phyloP scores from a whole-genome alignment of 768 basidiomycete genomes.

The Melanogaster broomeanus region DNA sequence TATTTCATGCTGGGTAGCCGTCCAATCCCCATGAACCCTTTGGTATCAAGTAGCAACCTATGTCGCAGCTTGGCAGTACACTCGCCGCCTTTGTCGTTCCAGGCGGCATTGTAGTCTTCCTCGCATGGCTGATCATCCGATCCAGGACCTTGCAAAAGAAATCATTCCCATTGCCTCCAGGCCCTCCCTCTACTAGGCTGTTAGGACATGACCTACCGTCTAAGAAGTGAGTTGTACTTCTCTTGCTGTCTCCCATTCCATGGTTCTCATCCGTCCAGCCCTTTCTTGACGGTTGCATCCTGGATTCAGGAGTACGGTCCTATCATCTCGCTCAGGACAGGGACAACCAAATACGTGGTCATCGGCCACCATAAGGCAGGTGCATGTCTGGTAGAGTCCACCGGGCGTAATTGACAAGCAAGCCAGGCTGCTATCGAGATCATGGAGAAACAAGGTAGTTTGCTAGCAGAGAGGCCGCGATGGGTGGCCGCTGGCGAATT shows the following conservation, averaged over 20 bases:
- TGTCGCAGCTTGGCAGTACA: background rate
- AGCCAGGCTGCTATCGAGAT: slow-evolving; percentile 56
- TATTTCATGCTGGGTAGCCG: background rate
- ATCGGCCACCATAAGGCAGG: slow-evolving; percentile 20
- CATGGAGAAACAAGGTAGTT: slow-evolving; percentile 59
- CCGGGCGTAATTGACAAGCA: background rate
- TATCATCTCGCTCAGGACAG: slow-evolving; percentile 52
- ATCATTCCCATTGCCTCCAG: background rate
- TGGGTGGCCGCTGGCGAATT: slow-evolving; percentile 55
- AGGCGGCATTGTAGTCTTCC: background rate
- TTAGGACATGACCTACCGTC: background rate
- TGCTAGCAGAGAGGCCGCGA: slow-evolving; percentile 47
- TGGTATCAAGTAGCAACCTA: background rate
- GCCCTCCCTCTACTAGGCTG: background rate
- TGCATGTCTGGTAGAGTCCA: background rate
- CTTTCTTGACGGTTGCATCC: slow-evolving; percentile 38
- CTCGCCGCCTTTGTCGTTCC: background rate
- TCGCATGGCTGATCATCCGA: background rate
- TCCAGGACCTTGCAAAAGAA: background rate
- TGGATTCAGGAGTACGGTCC: slow-evolving; percentile 62
- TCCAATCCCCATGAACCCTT: too few species aligned
- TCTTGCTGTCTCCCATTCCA: background rate
- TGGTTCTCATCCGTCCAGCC: background rate
- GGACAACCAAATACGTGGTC: slow-evolving; percentile 23
- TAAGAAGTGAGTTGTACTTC: slow-evolving; percentile 6